Evolutionary conservation across 345 rosid species (phyloP).

Genomic region (Physaria fendleri): DNA sequence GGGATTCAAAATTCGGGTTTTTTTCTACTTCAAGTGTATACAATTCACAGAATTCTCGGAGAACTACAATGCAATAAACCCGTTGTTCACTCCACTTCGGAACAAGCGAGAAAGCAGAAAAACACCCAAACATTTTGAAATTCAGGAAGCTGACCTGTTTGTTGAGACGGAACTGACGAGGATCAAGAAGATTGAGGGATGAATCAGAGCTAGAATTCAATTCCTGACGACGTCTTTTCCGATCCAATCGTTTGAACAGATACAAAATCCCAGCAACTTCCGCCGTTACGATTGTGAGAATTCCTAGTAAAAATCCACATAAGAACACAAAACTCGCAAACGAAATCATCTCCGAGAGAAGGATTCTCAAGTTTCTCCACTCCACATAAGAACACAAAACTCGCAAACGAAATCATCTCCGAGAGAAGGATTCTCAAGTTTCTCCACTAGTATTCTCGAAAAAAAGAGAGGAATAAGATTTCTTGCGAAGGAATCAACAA

Average conservation of each 20-base stretch:
- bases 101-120: not conserved
- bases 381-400: slow-evolving; percentile 35
- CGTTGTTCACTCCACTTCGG: not conserved
- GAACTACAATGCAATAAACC: no score
- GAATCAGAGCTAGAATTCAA: slow-evolving; percentile 8
- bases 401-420: slow-evolving; percentile 24
- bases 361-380: no score
- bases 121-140: no score
- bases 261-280: slow-evolving; percentile 34
- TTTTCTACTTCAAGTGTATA: no score
- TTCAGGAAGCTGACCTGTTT: slow-evolving; percentile 36
- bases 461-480: no score
- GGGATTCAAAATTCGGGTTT: not conserved
- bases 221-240: slow-evolving; percentile 22
- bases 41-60: no score
- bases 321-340: slow-evolving; percentile 27
- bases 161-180: slow-evolving; percentile 30
- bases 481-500: slow-evolving; percentile 16
- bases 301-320: slow-evolving; percentile 43
- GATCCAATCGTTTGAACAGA: slow-evolving; percentile 34
- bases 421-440: no score
- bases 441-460: no score
- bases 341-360: slow-evolving; percentile 27
- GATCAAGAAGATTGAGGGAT: slow-evolving; percentile 26
- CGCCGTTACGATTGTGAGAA: slow-evolving; percentile 25